phyloP scores from a whole-genome alignment of 345 rosid genomes.

The Erodium maritimum region DNA sequence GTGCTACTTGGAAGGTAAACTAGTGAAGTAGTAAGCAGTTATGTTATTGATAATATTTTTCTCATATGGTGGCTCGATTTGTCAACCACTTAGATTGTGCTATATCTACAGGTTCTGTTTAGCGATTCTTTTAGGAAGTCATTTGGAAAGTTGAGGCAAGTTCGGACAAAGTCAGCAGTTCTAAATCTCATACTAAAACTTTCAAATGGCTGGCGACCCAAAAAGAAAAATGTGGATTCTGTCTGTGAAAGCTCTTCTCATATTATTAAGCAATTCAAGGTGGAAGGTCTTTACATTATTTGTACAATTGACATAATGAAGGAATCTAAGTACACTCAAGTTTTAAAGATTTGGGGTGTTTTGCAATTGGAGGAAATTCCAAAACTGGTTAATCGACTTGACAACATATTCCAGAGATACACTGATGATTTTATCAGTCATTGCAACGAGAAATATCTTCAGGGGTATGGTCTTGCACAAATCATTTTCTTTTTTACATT shows the following conservation, averaged over 20 bases:
- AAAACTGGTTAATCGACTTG: constrained; percentile 30
- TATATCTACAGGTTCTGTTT: constrained; percentile 29
- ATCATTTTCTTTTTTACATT: not conserved
- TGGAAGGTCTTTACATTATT: constrained; percentile 20
- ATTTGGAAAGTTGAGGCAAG: constrained; percentile 28
- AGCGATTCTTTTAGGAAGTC: constrained; percentile 36
- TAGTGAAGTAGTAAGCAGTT: not conserved
- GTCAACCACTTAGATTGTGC: not conserved
- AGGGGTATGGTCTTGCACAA: constrained; percentile 26
- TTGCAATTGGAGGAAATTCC: constrained; percentile 27
- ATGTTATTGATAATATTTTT: not conserved
- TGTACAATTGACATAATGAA: constrained; percentile 34
- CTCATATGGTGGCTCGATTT: not conserved
- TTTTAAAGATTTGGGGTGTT: constrained; percentile 46
- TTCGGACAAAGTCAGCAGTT: constrained; percentile 11
- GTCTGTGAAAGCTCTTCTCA: constrained; percentile 22
- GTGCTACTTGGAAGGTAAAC: constrained; percentile 38
- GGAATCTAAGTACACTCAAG: constrained; percentile 22
- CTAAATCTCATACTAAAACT: constrained; percentile 24
- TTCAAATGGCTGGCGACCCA: constrained; percentile 48
- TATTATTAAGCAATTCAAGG: constrained; percentile 33
- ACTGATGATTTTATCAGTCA: constrained; percentile 27
- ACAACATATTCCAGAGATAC: constrained; percentile 22
- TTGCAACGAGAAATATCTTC: constrained; percentile 34
- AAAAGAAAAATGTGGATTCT: constrained; percentile 19